A percentile compares a stretch with the other conserved stretches of the same genome.
Evolutionary conservation across 306 rosid species (phyloP).

Genomic region (Glycine latifolia): DNA sequence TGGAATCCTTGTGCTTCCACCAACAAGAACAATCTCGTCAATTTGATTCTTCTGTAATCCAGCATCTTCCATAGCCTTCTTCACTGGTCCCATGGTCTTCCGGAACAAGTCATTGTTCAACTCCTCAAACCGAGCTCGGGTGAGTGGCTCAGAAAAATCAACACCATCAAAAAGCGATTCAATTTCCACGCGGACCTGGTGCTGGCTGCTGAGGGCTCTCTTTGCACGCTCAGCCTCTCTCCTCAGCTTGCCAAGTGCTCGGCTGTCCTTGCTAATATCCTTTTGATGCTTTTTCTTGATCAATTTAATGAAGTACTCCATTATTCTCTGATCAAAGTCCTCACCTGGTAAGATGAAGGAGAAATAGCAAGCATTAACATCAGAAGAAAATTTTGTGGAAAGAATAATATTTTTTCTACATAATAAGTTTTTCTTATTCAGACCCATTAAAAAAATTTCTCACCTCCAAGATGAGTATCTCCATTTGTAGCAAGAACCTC

Average conservation of each 20-base stretch:
- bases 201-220: constrained; percentile 99
- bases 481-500: constrained; percentile 98
- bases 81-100: constrained; percentile 98
- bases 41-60: constrained; percentile 91
- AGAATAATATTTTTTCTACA: not conserved
- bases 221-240: constrained; percentile 97
- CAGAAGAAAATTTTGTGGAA: not conserved
- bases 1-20: constrained; percentile 98
- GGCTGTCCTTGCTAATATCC: constrained; percentile 98
- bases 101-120: constrained; percentile 97
- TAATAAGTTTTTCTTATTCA: too few species aligned
- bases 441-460: not conserved
- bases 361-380: not conserved
- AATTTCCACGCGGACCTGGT: constrained; percentile 96
- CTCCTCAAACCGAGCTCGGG: constrained; percentile 95
- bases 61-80: constrained; percentile 98
- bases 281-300: constrained; percentile 94
- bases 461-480: constrained; percentile 99
- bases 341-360: constrained; percentile 62
- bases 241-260: constrained; percentile 94
- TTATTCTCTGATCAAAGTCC: constrained; percentile 92
- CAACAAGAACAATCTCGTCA: constrained; percentile 96
- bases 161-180: constrained; percentile 93
- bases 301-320: constrained; percentile 98
- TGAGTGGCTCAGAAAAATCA: constrained; percentile 90